phyloP scores from a whole-genome alignment of 2,329 filamentous ascomycete species.

The Zasmidium citrigriseum region DNA sequence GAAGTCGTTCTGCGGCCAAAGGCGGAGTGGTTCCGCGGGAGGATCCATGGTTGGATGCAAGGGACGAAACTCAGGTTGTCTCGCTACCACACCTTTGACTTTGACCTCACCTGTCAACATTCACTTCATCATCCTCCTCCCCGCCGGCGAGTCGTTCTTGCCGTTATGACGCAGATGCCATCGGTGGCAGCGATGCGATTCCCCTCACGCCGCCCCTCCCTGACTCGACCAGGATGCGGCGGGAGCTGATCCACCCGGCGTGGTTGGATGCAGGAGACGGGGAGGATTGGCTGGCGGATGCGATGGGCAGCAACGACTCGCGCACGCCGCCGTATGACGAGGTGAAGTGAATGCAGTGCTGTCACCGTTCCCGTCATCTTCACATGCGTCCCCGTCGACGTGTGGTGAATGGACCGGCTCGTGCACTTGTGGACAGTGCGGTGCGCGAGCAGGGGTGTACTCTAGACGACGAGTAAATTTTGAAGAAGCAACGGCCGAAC shows the following conservation, averaged over 20 bases:
- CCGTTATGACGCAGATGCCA: not conserved
- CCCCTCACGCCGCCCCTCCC: not conserved
- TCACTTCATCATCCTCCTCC: not conserved
- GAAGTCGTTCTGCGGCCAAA: too few relatives aligned
- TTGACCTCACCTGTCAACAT: not conserved
- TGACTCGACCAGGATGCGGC: not conserved
- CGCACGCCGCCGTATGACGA: not conserved
- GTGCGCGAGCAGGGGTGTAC: not conserved
- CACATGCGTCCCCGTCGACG: not conserved
- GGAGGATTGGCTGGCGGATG: not conserved
- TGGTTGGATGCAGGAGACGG: not conserved
- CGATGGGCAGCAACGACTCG: not conserved
- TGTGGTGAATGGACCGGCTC: not conserved
- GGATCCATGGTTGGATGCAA: not conserved
- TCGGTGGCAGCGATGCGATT: not conserved
- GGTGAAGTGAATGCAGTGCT: not conserved
- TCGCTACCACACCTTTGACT: not conserved
- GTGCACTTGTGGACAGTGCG: not conserved
- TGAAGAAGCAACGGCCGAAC: not conserved
- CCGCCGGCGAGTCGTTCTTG: not conserved
- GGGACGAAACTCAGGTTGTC: not conserved
- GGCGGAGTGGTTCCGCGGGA: not conserved
- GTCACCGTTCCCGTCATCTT: not conserved
- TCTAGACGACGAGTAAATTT: conserved; percentile 2
- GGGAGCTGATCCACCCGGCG: not conserved